Conservation (phyloP, 495 filamentous ascomycete species). For the Hypoxylon trugodes region DNA sequence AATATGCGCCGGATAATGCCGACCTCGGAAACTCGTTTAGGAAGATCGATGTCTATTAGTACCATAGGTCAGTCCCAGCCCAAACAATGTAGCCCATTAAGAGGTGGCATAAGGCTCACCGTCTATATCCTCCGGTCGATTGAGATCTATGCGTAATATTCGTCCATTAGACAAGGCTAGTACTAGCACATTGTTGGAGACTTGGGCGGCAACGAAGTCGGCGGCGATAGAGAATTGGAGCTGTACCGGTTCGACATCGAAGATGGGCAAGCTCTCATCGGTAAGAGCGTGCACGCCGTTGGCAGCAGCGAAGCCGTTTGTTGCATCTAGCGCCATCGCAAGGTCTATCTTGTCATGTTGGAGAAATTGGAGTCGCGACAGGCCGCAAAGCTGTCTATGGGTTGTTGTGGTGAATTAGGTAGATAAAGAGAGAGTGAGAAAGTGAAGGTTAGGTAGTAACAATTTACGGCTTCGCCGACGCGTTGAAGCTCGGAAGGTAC, state of each 20-base stretch:
- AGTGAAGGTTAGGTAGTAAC: constrained; percentile 9
- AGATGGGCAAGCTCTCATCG: constrained; percentile 79
- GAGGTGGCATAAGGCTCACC: constrained; percentile 59
- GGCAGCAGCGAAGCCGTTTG: constrained; percentile 60
- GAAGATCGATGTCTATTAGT: constrained; percentile 87
- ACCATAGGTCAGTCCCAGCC: not conserved
- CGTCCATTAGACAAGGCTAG: constrained; percentile 87
- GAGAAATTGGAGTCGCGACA: constrained; percentile 8
- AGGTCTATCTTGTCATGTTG: constrained; percentile 38
- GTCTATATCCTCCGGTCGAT: constrained; percentile 93
- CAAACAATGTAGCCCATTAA: not conserved
- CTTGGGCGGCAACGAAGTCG: constrained; percentile 95
- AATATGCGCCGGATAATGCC: constrained; percentile 95
- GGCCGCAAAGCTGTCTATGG: constrained; percentile 23
- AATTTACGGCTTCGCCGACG: not conserved
- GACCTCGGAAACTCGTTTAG: constrained; percentile 88
- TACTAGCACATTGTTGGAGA: constrained; percentile 95
- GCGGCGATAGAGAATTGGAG: constrained; percentile 90
- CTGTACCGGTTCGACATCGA: constrained; percentile 89
- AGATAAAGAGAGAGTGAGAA: not conserved
- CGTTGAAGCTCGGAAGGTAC: constrained; percentile 11
- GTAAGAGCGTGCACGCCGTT: constrained; percentile 63
- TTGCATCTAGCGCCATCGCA: constrained; percentile 54
- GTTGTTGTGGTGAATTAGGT: constrained; percentile 6
- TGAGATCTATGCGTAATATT: constrained; percentile 92